These are phyloP conservation scores for Psilocybe sp. DNA, from an alignment of 768 basidiomycete species.

Conservation along the genomic window DNA sequence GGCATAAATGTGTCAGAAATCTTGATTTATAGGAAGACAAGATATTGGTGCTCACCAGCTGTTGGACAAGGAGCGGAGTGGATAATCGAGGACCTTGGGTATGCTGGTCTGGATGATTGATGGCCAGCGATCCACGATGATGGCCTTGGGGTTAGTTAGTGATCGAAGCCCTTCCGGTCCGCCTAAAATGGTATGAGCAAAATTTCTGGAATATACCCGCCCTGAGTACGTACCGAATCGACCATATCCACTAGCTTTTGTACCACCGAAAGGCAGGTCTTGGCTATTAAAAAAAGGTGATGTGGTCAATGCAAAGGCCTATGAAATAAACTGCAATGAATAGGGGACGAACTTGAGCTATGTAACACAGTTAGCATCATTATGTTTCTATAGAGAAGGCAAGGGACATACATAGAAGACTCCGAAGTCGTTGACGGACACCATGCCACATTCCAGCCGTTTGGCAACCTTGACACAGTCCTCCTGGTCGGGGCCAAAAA, in stretches of 20 bases:
- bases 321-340: conserved; percentile 7
- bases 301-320: conserved; percentile 10
- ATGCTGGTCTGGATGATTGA: conserved; percentile 81
- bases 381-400: background rate
- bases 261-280: conserved; percentile 93
- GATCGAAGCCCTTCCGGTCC: conserved; percentile 92
- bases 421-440: conserved; percentile 92
- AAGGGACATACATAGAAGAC: conserved; percentile 70
- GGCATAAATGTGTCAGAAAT: background rate
- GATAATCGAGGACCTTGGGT: conserved; percentile 84
- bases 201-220: conserved; percentile 1
- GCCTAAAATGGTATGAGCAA: conserved; percentile 41
- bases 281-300: conserved; percentile 45
- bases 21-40: background rate
- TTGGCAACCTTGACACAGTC: conserved; percentile 80
- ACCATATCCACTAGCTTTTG: conserved; percentile 89
- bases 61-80: conserved; percentile 64
- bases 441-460: conserved; percentile 91
- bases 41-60: conserved; percentile 61
- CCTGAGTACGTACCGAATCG: conserved; percentile 66
- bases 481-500: conserved; percentile 85
- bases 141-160: conserved; percentile 85
- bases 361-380: conserved; percentile 12
- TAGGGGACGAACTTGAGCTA: conserved; percentile 63
- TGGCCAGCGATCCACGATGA: conserved; percentile 85